These are phyloP conservation scores for Odontarrhena argentea DNA, from an alignment of 345 rosid species.

Conservation along the genomic window DNA sequence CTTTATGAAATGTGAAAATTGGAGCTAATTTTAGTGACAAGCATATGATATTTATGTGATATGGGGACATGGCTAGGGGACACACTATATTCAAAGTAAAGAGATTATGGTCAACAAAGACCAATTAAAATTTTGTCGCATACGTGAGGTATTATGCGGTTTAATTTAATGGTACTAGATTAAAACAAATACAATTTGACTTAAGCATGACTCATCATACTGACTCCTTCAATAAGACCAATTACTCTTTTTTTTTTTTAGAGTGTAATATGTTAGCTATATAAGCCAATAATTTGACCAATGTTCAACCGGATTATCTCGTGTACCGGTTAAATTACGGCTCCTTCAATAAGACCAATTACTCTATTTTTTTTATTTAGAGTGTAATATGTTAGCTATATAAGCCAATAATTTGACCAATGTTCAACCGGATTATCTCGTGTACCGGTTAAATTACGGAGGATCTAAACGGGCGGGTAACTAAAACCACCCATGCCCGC, in stretches of 20 bases:
- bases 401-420: no score
- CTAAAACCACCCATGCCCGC: neutral
- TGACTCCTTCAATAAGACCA: constrained; percentile 5
- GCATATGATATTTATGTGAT: constrained; percentile 2
- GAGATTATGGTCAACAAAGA: constrained; percentile 20
- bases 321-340: neutral
- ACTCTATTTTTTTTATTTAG: no score
- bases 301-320: neutral
- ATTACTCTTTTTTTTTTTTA: no score
- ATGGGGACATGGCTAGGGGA: constrained; percentile 16
- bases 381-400: no score
- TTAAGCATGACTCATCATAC: constrained; percentile 14
- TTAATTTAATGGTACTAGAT: neutral
- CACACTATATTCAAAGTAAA: neutral
- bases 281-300: no score
- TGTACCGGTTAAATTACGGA: neutral
- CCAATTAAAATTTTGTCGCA: constrained; percentile 1
- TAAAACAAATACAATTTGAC: constrained; percentile 28
- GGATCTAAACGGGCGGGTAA: neutral
- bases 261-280: no score
- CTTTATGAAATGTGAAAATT: neutral
- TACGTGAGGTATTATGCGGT: constrained; percentile 6
- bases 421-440: neutral
- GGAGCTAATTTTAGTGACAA: neutral
- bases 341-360: neutral